Base-by-base conservation (phyloP, 2,329 filamentous ascomycete species). In the Xylaria sp. region DNA sequence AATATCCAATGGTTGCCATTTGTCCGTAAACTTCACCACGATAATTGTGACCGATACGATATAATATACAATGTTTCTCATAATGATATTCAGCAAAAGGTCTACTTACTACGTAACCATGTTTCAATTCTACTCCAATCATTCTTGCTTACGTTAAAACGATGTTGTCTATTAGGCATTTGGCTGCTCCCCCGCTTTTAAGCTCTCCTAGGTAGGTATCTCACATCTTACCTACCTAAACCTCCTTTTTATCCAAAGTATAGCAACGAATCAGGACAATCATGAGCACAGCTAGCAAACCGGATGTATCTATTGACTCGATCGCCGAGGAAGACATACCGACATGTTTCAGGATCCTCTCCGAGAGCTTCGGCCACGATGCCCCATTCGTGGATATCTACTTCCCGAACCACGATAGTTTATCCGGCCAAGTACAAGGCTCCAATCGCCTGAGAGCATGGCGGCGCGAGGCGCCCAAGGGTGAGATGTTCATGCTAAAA, bases 301-400 rank as follows among this genome's bases (percentile, higher is more conserved):
- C 24, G 4, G 24, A 60, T 39, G 47, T 75, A 57, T 6, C 56
- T 5, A 54, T 75, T n/a, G 21, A 59, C 3, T 39, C 60, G 3
- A 21, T 72, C 17, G 58, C 57, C 8, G 68, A 75, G 11, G 69
- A 73, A 32, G 73, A 75, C 5, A 69, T 75, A 9, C 70, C 73
- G 9, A 64, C 54, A 30, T 71, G 71, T 53, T 75, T 75, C 42
- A 34, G 64, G 39, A 42, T 75, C 8, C 32, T 75, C 14, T 75
- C 72, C 0, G 55, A 72, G 32, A 70, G 66, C 12, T 76, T 76
- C 48, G 69, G 63, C 24, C 72, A 76, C 27, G 59, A 73, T 9
- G 72, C 72, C 4, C 71, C 72, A 4, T 75, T 76, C 19, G 69
- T 76, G 1, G 70, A 73, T 19, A 64, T 64, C 24, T 74, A 76